Conservation (phyloP, 2,329 filamentous ascomycete species). For the Aspergillus glaucus region DNA sequence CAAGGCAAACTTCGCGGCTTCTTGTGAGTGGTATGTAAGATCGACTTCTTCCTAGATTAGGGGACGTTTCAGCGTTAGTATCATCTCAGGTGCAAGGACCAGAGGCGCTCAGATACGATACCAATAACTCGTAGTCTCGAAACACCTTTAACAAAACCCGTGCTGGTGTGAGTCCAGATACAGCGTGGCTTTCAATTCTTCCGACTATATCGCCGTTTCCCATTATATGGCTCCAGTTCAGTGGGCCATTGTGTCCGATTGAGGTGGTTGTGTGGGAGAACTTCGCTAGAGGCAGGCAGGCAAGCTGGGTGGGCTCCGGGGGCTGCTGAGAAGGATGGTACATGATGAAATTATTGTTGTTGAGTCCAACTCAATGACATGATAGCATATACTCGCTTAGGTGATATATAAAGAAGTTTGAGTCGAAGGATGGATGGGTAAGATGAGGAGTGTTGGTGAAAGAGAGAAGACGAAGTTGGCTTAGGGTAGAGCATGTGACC, state of each 20-base stretch:
- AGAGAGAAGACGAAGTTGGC: not conserved
- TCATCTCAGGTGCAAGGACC: not conserved
- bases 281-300: constrained; percentile 31
- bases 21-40: constrained; percentile 26
- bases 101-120: constrained; percentile 13
- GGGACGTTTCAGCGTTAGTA: not conserved
- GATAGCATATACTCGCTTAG: not conserved
- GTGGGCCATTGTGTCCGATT: constrained; percentile 29
- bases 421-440: not conserved
- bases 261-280: constrained; percentile 41
- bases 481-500: not conserved
- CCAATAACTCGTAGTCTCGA: constrained; percentile 30
- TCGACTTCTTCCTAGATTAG: constrained; percentile 36
- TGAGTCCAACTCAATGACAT: not conserved
- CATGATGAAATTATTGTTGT: constrained; percentile 4
- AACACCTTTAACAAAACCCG: constrained; percentile 29
- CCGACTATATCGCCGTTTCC: constrained; percentile 30
- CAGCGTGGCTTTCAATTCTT: constrained; percentile 27
- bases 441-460: not conserved
- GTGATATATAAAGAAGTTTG: not conserved
- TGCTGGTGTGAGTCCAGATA: constrained; percentile 1
- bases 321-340: constrained; percentile 5
- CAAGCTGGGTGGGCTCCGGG: constrained; percentile 9
- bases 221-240: constrained; percentile 41
- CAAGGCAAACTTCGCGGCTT: constrained; percentile 13